Evolutionary conservation across 2,329 filamentous ascomycete genomes (phyloP).

Genomic region (Arachnomyces sp.): DNA sequence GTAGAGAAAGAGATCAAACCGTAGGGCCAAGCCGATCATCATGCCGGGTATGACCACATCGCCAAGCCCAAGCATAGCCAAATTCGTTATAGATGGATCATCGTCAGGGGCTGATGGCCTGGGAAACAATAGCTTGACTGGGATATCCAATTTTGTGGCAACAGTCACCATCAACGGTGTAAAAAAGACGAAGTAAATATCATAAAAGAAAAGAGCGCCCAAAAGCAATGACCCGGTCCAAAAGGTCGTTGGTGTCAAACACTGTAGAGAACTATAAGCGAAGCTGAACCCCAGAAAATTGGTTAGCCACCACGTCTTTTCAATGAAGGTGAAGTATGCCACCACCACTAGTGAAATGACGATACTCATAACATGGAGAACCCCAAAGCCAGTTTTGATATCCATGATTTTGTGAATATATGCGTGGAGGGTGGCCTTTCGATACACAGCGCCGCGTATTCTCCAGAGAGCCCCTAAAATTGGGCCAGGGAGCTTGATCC

Average conservation of each 20-base stretch:
- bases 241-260: conserved; percentile 86
- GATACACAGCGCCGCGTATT: conserved; percentile 40
- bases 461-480: conserved; percentile 40
- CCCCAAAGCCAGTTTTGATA: conserved; percentile 35
- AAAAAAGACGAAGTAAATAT: conserved; percentile 64
- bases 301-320: conserved; percentile 63
- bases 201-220: conserved; percentile 79
- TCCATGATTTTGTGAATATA: conserved; percentile 47
- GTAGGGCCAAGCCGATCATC: conserved; percentile 75
- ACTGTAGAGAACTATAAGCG: conserved; percentile 71
- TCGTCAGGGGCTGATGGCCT: conserved; percentile 47
- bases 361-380: conserved; percentile 48
- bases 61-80: conserved; percentile 82
- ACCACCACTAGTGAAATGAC: conserved; percentile 48
- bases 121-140: conserved; percentile 84
- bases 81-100: conserved; percentile 30
- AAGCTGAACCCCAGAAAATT: conserved; percentile 84
- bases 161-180: conserved; percentile 53
- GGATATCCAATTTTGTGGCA: conserved; percentile 80
- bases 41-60: conserved; percentile 91
- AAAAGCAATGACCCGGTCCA: conserved; percentile 72
- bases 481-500: conserved; percentile 37
- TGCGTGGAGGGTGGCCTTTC: conserved; percentile 45
- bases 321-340: conserved; percentile 57
- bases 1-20: conserved; percentile 83